phyloP scores from a whole-genome alignment of 23 red algal species.

The Porphyridium purpureum region DNA sequence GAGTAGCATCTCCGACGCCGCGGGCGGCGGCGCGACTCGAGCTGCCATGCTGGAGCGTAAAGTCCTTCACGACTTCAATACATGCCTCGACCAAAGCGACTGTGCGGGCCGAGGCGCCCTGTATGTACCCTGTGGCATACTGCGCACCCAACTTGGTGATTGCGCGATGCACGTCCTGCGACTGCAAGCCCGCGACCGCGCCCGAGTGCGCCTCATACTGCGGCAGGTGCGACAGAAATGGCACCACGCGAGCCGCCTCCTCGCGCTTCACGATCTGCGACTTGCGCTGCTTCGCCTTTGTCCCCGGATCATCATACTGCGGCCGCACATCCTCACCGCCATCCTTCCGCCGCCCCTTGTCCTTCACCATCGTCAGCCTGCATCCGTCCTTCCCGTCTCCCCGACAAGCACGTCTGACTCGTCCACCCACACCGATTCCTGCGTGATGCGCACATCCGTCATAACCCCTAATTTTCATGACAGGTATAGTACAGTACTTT shows the following conservation, averaged over 20 bases:
- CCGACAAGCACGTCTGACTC: too few relatives aligned
- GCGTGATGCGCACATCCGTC: too few relatives aligned
- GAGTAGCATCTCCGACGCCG: not conserved
- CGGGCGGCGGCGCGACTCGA: not conserved
- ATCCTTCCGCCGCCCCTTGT: constrained; percentile 3
- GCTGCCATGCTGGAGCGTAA: constrained; percentile 2
- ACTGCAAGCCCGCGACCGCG: not conserved
- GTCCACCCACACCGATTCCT: too few relatives aligned
- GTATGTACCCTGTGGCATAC: constrained; percentile 6
- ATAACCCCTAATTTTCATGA: too few relatives aligned
- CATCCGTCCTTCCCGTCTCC: constrained; percentile 1
- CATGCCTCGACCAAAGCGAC: constrained; percentile 3
- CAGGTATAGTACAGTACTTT: too few relatives aligned
- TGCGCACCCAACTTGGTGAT: constrained; percentile 3
- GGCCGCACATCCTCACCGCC: constrained; percentile 1
- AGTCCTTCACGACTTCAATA: constrained; percentile 1
- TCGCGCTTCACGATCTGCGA: constrained; percentile 6
- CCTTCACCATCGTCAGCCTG: not conserved
- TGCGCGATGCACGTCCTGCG: constrained; percentile 1
- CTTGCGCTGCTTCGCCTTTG: constrained; percentile 20
- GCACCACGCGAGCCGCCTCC: constrained; percentile 9
- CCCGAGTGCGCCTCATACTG: constrained; percentile 20
- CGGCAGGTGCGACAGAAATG: constrained; percentile 22
- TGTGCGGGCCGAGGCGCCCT: not conserved
- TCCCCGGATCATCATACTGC: constrained; percentile 33